Conservation (phyloP, 2,329 filamentous ascomycete genomes). For the Tolypocladium tropicale region DNA sequence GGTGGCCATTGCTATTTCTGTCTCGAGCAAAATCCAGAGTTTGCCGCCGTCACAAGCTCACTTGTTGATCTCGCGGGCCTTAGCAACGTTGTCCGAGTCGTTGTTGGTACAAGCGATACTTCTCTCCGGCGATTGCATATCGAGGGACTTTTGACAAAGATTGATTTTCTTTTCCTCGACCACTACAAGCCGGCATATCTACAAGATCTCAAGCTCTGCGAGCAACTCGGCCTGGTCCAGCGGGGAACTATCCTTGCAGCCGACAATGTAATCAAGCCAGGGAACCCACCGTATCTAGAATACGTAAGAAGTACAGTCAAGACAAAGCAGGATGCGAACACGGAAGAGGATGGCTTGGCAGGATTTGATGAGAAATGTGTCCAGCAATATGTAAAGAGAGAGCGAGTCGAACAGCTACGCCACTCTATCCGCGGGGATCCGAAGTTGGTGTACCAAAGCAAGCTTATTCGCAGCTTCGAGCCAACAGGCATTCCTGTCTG, state of each 20-base stretch:
- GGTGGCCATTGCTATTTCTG: not conserved
- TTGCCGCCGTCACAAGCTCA: not conserved
- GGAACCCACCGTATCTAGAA: not conserved
- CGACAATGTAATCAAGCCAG: not conserved
- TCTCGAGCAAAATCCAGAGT: not conserved
- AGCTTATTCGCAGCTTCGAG: not conserved
- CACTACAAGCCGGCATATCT: not conserved
- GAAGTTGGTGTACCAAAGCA: not conserved
- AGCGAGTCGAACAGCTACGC: not conserved
- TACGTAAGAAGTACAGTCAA: not conserved
- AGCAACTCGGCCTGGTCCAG: not conserved
- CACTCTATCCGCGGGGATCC: not conserved
- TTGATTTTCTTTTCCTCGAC: not conserved
- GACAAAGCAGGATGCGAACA: not conserved
- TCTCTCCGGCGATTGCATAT: not conserved
- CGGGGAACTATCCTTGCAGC: not conserved
- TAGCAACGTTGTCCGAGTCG: not conserved
- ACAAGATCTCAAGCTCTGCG: not conserved
- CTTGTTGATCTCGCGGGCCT: not conserved
- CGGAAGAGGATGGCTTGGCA: not conserved
- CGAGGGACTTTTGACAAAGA: not conserved
- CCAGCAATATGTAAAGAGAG: not conserved
- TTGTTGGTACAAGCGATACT: not conserved
- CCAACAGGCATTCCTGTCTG: not conserved
- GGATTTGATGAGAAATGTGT: not conserved